Evolutionary conservation across 495 filamentous ascomycete species (phyloP), one percentile per base, ranked within the genome.

Genomic region (Chaetomium fimeti): DNA sequence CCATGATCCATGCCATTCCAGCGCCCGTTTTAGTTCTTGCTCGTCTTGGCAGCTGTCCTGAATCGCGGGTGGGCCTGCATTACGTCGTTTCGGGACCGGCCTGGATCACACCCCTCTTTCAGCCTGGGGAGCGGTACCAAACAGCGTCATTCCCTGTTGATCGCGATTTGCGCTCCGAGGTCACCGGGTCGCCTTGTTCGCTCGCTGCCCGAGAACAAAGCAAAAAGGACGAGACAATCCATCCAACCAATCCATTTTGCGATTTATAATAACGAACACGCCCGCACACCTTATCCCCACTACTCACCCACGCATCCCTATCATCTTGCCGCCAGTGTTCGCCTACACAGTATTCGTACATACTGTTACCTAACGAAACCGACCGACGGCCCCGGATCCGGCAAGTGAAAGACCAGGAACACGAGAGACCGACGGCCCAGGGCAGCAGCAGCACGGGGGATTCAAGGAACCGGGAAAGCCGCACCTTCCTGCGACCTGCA

Each of bases 141-240:
- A 54, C 67, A 71, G 69, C 71, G 71, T 71, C 71, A 71, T 71
- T 73, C 71, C 71, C 69, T 73, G 71, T 58, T 64, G 66, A 65
- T 68, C 66, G 28, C 63, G 58, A 69, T 69, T 68, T 49, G 51
- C 61, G 40, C 38, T 53, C 59, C 38, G 52, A 56, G 36, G 54
- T 47, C 64, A 45, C 60, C 43, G 36, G 55, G 28, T 53, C 25
- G 53, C 40, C 32, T 32, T 20, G 13, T 36, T 52, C 40, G n/a
- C 45, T 58, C 60, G 24, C 43, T 27, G 20, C 60, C 42, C 49
- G 59, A 60, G 55, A 66, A 65, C 49, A 66, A 69, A 64, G 59
- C 25, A 32, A 42, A 20, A 20, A 9, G 7, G 29, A 38, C 47
- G 11, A 32, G 9, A 15, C 43, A 40, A 27, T 29, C 15, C 16